Conservation (phyloP, 2,329 filamentous ascomycete genomes). For the Fusarium protoensiforme region DNA sequence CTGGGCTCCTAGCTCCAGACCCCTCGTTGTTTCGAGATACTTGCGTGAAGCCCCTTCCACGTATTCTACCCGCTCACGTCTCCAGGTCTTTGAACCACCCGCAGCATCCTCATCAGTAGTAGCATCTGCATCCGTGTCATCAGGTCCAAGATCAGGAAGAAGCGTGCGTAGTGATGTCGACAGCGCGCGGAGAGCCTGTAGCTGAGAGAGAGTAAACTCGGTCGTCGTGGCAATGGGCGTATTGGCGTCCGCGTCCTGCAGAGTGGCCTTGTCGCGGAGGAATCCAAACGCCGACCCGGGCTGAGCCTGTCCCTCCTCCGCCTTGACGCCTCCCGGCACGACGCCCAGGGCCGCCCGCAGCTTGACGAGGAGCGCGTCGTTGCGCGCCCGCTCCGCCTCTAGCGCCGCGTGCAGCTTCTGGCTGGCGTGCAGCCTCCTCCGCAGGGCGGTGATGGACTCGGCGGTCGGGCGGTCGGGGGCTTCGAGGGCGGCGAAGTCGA, state of each 20-base stretch:
- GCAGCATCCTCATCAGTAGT: conserved; percentile 42
- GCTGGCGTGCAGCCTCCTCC: conserved; percentile 81
- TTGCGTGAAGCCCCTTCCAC: conserved; percentile 82
- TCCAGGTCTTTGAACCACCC: conserved; percentile 64
- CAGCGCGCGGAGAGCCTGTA: conserved; percentile 80
- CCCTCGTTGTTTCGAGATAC: conserved; percentile 77
- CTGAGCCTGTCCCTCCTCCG: conserved; percentile 33
- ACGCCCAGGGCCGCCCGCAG: conserved; percentile 61
- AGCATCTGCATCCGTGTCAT: conserved; percentile 47
- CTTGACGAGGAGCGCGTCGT: conserved; percentile 75
- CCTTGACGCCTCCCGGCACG: conserved; percentile 41
- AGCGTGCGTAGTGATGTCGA: conserved; percentile 70
- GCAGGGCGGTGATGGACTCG: conserved; percentile 77
- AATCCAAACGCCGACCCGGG: conserved; percentile 62
- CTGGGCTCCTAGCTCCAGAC: conserved; percentile 71
- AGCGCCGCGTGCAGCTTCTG: conserved; percentile 78
- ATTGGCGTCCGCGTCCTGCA: conserved; percentile 62
- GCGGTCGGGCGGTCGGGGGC: conserved; percentile 61
- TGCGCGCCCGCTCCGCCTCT: conserved; percentile 75
- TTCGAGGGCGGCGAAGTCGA: conserved; percentile 56
- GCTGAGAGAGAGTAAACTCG: conserved; percentile 83
- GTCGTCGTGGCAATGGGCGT: conserved; percentile 76
- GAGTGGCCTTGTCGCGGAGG: conserved; percentile 63
- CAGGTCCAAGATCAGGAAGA: conserved; percentile 66
- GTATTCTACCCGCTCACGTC: conserved; percentile 80